phyloP scores from a whole-genome alignment of 176 grass and related monocot genomes.

The Oryza coarctata region DNA sequence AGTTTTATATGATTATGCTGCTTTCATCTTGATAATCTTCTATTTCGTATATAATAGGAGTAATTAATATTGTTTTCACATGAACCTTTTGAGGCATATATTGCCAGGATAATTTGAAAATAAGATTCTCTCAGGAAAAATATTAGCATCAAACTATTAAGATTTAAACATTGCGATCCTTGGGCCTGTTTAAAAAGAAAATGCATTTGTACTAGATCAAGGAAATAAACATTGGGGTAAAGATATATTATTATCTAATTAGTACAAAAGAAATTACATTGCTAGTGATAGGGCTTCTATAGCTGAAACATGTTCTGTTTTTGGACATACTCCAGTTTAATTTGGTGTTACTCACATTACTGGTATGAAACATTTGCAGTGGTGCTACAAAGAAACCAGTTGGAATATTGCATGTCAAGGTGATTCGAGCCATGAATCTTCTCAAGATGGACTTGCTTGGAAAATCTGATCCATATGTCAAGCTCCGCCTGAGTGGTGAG shows the following conservation, averaged over 20 bases:
- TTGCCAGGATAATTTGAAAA: background rate
- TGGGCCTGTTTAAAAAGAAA: background rate
- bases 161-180: background rate
- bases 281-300: background rate
- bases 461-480: conserved; percentile 98
- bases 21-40: background rate
- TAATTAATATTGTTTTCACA: background rate
- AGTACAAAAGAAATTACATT: background rate
- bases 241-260: background rate
- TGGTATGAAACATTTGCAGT: conserved; percentile 52
- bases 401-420: conserved; percentile 82
- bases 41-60: background rate
- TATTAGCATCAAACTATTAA: background rate
- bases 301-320: background rate
- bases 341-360: background rate
- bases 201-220: background rate
- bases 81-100: background rate
- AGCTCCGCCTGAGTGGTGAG: conserved; percentile 85
- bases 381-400: conserved; percentile 83
- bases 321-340: background rate
- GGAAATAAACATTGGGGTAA: background rate
- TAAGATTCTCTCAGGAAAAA: background rate
- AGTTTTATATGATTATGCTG: background rate
- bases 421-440: conserved; percentile 81
- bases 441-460: conserved; percentile 96